Evolutionary conservation across 768 basidiomycete genomes (phyloP).

Genomic region (Xerocomellus amylosporus): DNA sequence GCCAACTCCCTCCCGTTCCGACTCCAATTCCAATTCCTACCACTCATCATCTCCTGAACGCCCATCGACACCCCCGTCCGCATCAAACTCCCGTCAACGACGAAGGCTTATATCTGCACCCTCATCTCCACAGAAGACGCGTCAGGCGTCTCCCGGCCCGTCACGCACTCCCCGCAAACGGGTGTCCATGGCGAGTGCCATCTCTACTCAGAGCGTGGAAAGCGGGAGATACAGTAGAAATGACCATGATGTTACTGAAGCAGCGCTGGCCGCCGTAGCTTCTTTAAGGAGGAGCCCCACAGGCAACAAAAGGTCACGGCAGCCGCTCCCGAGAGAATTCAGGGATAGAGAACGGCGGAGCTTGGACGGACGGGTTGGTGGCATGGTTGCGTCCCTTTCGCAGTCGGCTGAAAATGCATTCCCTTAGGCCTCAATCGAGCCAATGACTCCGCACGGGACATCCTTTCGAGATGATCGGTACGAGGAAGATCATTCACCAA

Average conservation of each 20-base stretch:
- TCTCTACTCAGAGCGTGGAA: slow-evolving; percentile 27
- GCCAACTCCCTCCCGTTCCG: slow-evolving; percentile 30
- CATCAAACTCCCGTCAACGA: slow-evolving; percentile 28
- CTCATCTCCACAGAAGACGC: slow-evolving; percentile 40
- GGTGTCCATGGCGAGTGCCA: slow-evolving; percentile 36
- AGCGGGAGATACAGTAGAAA: slow-evolving; percentile 22
- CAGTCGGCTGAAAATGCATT: not conserved
- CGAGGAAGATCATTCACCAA: slow-evolving; percentile 22
- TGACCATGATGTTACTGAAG: slow-evolving; percentile 44
- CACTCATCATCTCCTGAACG: slow-evolving; percentile 41
- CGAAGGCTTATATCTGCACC: slow-evolving; percentile 50
- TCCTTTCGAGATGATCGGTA: slow-evolving; percentile 24
- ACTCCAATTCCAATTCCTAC: slow-evolving; percentile 30
- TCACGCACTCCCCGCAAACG: slow-evolving; percentile 44
- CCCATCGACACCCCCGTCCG: slow-evolving; percentile 37
- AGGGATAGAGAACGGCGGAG: slow-evolving; percentile 35
- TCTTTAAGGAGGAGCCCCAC: slow-evolving; percentile 53
- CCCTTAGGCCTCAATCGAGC: slow-evolving; percentile 34
- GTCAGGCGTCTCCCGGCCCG: slow-evolving; percentile 39
- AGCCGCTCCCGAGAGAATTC: slow-evolving; percentile 53
- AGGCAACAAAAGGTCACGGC: slow-evolving; percentile 41
- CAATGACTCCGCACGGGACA: slow-evolving; percentile 38
- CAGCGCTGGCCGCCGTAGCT: slow-evolving; percentile 61
- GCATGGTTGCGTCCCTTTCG: not conserved
- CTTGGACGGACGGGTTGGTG: slow-evolving; percentile 43